Conservation (phyloP, 768 basidiomycete genomes). For the Mycena pura region DNA sequence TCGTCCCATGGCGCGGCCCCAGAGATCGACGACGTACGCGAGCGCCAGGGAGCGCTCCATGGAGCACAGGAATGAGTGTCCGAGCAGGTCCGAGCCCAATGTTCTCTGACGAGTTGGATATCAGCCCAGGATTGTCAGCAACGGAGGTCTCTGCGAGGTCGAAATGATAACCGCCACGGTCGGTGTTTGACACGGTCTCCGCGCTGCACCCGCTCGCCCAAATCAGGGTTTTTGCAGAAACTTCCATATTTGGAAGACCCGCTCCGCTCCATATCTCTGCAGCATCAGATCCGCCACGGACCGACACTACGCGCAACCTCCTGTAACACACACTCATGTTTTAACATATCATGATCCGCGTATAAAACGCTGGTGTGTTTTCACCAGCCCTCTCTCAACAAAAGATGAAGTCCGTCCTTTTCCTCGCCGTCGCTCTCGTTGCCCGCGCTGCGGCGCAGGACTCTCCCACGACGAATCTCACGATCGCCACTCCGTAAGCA, state of each 20-base stretch:
- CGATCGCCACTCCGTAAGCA: constrained; percentile 78
- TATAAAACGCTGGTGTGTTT: constrained; percentile 25
- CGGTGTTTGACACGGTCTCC: constrained; percentile 53
- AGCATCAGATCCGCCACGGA: no score
- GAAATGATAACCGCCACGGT: constrained; percentile 56
- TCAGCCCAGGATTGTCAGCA: constrained; percentile 95
- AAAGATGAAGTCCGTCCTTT: constrained; percentile 59
- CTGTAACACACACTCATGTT: no score
- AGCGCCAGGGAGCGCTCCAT: constrained; percentile 92
- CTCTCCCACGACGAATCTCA: no score
- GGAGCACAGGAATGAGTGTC: constrained; percentile 90
- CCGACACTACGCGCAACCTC: no score
- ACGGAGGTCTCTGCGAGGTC: constrained; percentile 78
- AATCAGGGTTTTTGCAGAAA: no score
- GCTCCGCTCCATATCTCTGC: no score
- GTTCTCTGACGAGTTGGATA: constrained; percentile 84
- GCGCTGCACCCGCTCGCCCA: constrained; percentile 53
- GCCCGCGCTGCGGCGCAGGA: constrained; percentile 53
- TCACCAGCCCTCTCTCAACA: constrained; percentile 34
- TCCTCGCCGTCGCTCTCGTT: constrained; percentile 47
- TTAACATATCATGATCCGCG: neutral
- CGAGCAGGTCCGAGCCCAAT: constrained; percentile 93
- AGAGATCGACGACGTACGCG: constrained; percentile 92
- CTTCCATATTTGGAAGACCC: no score
- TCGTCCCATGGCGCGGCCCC: constrained; percentile 79